Conservation (phyloP, 768 basidiomycete species). For the Termitomyces sp. region DNA sequence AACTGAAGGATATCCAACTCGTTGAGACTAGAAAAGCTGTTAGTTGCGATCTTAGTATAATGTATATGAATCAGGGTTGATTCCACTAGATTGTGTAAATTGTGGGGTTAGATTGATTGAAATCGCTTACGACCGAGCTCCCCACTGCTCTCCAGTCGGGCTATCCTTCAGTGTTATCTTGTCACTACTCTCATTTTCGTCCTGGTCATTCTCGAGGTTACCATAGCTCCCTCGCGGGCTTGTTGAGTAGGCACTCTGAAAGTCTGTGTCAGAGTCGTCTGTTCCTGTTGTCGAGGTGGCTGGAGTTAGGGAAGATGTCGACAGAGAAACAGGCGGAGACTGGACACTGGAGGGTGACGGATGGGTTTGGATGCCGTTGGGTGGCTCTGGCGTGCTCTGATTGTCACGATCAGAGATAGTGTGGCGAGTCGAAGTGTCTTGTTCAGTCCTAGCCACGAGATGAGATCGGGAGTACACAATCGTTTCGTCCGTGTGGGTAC, state of each 20-base stretch:
- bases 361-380: constrained; percentile 21
- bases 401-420: constrained; percentile 36
- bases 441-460: constrained; percentile 27
- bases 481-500: constrained; percentile 24
- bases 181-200: constrained; percentile 23
- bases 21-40: background rate
- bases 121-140: constrained; percentile 25
- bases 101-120: too few relatives aligned
- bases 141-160: constrained; percentile 17
- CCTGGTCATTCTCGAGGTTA: constrained; percentile 35
- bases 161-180: constrained; percentile 18
- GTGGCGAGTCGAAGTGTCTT: constrained; percentile 37
- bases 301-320: constrained; percentile 16
- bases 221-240: constrained; percentile 69
- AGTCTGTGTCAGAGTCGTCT: constrained; percentile 82
- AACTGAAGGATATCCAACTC: background rate
- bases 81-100: constrained; percentile 29
- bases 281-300: constrained; percentile 28
- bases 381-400: constrained; percentile 29
- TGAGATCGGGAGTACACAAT: constrained; percentile 21
- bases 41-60: background rate
- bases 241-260: constrained; percentile 81
- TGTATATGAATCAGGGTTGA: constrained; percentile 30
- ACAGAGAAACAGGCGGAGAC: constrained; percentile 13
- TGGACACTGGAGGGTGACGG: constrained; percentile 18